These are phyloP conservation scores for Rhododendron ferrugineum DNA, from an alignment of 148 eudicot species.

Conservation along the genomic window DNA sequence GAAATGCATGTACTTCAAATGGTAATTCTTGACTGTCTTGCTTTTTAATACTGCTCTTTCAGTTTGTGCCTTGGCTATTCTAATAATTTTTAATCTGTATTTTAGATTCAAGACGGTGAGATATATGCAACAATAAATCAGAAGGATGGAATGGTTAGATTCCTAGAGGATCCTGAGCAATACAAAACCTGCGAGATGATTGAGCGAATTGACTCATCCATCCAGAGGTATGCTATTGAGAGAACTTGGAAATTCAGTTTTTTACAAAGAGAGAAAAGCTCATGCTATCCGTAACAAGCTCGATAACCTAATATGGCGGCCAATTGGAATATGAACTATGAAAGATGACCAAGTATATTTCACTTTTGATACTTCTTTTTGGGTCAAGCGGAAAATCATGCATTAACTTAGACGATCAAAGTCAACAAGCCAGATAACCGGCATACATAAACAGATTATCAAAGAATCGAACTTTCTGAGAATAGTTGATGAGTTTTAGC, in stretches of 20 bases:
- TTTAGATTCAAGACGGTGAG: slow-evolving; percentile 81
- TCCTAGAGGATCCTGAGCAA: slow-evolving; percentile 94
- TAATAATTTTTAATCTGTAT: background rate
- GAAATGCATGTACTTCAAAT: slow-evolving; percentile 96
- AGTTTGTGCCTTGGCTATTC: background rate
- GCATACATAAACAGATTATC: background rate
- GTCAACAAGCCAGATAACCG: too few species aligned
- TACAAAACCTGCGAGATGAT: slow-evolving; percentile 93
- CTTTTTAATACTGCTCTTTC: background rate
- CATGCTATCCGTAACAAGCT: background rate
- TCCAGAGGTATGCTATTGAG: slow-evolving; percentile 56
- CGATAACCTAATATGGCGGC: background rate
- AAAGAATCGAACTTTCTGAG: background rate
- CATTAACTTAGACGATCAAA: too few species aligned
- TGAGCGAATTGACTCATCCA: slow-evolving; percentile 74
- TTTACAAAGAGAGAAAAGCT: background rate
- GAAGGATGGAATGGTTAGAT: slow-evolving; percentile 99
- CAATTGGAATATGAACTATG: background rate
- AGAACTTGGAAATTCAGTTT: background rate
- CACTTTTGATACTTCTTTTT: background rate
- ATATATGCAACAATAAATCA: slow-evolving; percentile 64
- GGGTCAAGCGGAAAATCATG: too few species aligned
- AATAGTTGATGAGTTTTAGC: background rate
- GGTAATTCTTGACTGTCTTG: slow-evolving; percentile 32
- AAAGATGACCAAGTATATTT: background rate